These are phyloP conservation scores for Boechera divaricarpa DNA, from an alignment of 345 rosid genomes.

Conservation along the genomic window DNA sequence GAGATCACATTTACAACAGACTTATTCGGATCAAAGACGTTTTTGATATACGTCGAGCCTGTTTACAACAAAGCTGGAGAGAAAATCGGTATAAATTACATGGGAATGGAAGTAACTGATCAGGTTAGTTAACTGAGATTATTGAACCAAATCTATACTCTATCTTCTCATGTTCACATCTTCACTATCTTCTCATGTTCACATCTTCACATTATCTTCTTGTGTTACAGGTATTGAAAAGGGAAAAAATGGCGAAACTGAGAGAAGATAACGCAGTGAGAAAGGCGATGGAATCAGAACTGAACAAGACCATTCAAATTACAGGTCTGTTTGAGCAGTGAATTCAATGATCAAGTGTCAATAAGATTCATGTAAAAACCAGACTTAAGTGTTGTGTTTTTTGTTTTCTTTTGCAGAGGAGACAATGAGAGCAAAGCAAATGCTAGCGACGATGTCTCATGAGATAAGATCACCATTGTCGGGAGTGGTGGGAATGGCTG, in stretches of 20 bases:
- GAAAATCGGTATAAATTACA: conserved; percentile 88
- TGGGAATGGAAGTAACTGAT: conserved; percentile 98
- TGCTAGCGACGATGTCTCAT: conserved; percentile 98
- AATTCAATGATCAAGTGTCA: background rate
- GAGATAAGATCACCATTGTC: conserved; percentile 96
- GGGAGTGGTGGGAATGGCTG: conserved; percentile 96
- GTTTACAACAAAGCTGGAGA: conserved; percentile 86
- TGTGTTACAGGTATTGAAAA: conserved; percentile 64
- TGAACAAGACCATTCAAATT: conserved; percentile 92
- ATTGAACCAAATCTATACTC: background rate
- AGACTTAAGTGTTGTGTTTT: background rate
- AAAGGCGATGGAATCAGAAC: conserved; percentile 94
- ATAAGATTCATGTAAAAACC: background rate
- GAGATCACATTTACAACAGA: conserved; percentile 91
- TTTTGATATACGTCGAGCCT: conserved; percentile 88
- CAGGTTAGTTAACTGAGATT: conserved; percentile 57
- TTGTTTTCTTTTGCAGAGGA: conserved; percentile 66
- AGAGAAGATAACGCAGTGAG: conserved; percentile 96
- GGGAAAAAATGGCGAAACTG: conserved; percentile 87
- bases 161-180: too few relatives aligned
- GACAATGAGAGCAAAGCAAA: conserved; percentile 97
- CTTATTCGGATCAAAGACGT: conserved; percentile 83
- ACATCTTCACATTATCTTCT: background rate
- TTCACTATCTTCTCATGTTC: background rate
- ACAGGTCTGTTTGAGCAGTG: conserved; percentile 64